Percentiles rank a stretch among this genome's conserved stretches.
Evolutionary conservation across 331 rosid genomes (phyloP).

Genomic region (Malus hybrid): DNA sequence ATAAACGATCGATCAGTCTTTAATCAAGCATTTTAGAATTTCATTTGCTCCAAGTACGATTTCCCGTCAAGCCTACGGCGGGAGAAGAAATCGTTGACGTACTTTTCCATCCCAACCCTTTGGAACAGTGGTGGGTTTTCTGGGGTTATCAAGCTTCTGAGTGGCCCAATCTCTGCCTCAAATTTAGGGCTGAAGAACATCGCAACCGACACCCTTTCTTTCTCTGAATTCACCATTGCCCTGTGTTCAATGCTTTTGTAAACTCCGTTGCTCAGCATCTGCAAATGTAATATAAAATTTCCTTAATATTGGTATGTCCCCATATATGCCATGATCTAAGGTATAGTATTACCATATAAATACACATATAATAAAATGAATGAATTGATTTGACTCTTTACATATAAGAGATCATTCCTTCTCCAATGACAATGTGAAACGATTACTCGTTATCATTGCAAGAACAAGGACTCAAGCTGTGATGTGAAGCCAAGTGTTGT

Average conservation of each 20-base stretch:
- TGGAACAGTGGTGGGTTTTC: slow-evolving; percentile 43
- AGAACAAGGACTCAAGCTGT: too few relatives aligned
- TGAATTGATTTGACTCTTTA: too few relatives aligned
- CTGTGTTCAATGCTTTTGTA: slow-evolving; percentile 66
- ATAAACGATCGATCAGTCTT: not conserved
- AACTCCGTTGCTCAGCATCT: slow-evolving; percentile 64
- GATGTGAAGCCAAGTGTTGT: too few relatives aligned
- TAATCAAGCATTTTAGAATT: slow-evolving; percentile 1
- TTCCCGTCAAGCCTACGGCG: slow-evolving; percentile 48
- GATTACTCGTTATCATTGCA: too few relatives aligned
- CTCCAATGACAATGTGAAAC: too few relatives aligned
- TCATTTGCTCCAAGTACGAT: slow-evolving; percentile 57
- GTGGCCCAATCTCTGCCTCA: slow-evolving; percentile 61
- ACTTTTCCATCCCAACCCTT: slow-evolving; percentile 51
- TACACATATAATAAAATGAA: too few relatives aligned
- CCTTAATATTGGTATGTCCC: too few relatives aligned
- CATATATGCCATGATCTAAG: too few relatives aligned
- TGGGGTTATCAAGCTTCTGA: slow-evolving; percentile 18
- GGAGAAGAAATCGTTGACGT: slow-evolving; percentile 38
- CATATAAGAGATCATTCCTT: too few relatives aligned
- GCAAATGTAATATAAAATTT: not conserved
- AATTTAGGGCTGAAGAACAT: slow-evolving; percentile 59
- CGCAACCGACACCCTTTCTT: slow-evolving; percentile 49
- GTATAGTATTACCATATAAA: too few relatives aligned
- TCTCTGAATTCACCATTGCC: slow-evolving; percentile 42